These are phyloP conservation scores for Lyophyllum atratum DNA, from an alignment of 768 basidiomycete genomes.

Conservation along the genomic window DNA sequence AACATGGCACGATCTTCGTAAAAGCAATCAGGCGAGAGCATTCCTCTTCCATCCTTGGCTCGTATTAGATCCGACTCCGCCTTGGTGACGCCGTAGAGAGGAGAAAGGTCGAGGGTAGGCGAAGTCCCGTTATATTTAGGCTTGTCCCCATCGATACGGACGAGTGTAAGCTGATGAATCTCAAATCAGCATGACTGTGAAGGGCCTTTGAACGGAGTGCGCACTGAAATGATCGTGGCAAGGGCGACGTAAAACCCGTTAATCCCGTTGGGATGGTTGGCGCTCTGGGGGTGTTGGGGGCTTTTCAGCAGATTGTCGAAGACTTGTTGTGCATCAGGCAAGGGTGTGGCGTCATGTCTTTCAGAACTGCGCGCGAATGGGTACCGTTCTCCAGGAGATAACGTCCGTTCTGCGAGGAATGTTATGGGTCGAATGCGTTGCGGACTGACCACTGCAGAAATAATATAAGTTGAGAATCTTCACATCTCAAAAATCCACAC, in stretches of 20 bases:
- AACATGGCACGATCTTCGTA: constrained; percentile 16
- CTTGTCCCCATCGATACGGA: constrained; percentile 1
- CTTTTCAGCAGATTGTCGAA: constrained; percentile 7
- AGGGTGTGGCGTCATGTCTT: background rate
- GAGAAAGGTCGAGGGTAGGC: constrained; percentile 22
- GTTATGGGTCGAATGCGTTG: constrained; percentile 1
- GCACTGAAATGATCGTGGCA: constrained; percentile 12
- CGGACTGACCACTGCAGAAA: constrained; percentile 7
- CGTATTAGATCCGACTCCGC: constrained; percentile 17
- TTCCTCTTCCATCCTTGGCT: constrained; percentile 22
- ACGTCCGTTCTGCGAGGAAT: background rate
- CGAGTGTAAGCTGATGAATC: constrained; percentile 8
- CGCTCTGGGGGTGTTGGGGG: background rate
- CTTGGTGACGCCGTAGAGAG: constrained; percentile 21
- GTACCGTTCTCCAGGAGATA: background rate
- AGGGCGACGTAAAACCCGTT: constrained; percentile 12
- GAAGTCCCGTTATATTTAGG: constrained; percentile 10
- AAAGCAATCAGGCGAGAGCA: constrained; percentile 25
- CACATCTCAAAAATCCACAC: too few species aligned
- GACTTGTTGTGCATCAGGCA: background rate
- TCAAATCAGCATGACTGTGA: background rate
- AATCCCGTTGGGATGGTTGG: constrained; percentile 16
- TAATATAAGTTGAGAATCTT: background rate
- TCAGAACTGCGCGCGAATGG: constrained; percentile 6
- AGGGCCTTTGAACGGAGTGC: background rate